These are phyloP conservation scores for Kluyveromyces sp. DNA, from an alignment of 1,139 yeast species.

Conservation along the genomic window DNA sequence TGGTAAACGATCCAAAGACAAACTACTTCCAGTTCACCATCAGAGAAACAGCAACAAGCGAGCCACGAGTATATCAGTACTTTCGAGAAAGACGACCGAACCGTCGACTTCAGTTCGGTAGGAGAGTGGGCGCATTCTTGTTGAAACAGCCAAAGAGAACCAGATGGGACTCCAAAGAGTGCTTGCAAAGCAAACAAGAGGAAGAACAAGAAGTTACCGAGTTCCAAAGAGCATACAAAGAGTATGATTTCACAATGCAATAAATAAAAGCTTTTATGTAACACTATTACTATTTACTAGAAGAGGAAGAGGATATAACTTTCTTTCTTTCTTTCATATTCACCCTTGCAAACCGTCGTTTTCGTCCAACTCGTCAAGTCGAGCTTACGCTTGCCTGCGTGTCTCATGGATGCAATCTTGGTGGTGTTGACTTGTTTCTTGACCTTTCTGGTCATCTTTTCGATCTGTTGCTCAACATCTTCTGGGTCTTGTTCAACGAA, in stretches of 20 bases:
- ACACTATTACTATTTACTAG: not conserved
- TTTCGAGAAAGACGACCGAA: slow-evolving; percentile 25
- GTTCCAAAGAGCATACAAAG: slow-evolving; percentile 43
- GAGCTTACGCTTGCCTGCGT: slow-evolving; percentile 66
- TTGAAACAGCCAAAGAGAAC: slow-evolving; percentile 53
- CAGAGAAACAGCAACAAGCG: slow-evolving; percentile 27
- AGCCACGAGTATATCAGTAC: slow-evolving; percentile 28
- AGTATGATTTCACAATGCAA: slow-evolving; percentile 35
- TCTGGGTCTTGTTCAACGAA: slow-evolving; percentile 78
- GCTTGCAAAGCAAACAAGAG: slow-evolving; percentile 49
- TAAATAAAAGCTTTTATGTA: not conserved
- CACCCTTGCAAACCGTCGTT: slow-evolving; percentile 21
- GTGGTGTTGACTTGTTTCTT: slow-evolving; percentile 72
- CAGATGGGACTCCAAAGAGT: slow-evolving; percentile 56
- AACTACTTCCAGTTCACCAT: slow-evolving; percentile 34
- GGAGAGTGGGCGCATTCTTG: slow-evolving; percentile 61
- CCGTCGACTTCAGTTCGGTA: slow-evolving; percentile 78
- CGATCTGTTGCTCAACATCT: slow-evolving; percentile 85
- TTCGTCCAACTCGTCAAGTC: slow-evolving; percentile 50
- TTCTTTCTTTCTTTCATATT: too few relatives aligned
- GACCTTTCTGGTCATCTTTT: slow-evolving; percentile 80
- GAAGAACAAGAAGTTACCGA: slow-evolving; percentile 56
- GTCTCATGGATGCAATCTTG: slow-evolving; percentile 60
- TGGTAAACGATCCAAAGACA: slow-evolving; percentile 33
- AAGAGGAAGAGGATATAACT: too few relatives aligned